Percentiles rank a stretch among this genome's conserved stretches.
Evolutionary conservation across 805 yeast genomes (phyloP).

Genomic region (Myxozyma monticola): DNA sequence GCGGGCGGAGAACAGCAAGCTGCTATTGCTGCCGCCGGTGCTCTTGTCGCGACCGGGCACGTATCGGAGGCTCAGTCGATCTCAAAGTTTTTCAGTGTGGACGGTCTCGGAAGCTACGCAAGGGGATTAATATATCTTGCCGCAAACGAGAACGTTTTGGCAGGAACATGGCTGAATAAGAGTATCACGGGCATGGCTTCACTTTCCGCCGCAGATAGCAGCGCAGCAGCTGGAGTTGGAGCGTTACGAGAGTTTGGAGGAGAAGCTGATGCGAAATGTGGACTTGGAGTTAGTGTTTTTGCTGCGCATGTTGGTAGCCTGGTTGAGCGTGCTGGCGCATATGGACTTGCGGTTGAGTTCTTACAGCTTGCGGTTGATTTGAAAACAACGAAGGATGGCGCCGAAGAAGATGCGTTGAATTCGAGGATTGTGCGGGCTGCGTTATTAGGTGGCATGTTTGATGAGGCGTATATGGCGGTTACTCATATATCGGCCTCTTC

Average conservation of each 20-base stretch:
- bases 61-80: background rate
- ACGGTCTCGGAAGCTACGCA: slow-evolving; percentile 15
- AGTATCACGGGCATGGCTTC: slow-evolving; percentile 6
- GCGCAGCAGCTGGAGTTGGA: background rate
- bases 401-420: background rate
- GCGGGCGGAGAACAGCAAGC: slow-evolving; percentile 2
- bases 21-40: slow-evolving; percentile 13
- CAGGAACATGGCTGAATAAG: slow-evolving; percentile 5
- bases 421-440: slow-evolving; percentile 14
- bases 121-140: slow-evolving; percentile 17
- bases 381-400: background rate
- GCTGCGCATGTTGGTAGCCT: slow-evolving; percentile 43
- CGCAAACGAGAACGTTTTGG: slow-evolving; percentile 1
- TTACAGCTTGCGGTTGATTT: slow-evolving; percentile 34
- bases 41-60: slow-evolving; percentile 2
- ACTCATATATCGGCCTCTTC: background rate
- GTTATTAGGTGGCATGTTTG: slow-evolving; percentile 23
- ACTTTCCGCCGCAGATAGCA: background rate
- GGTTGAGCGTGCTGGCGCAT: slow-evolving; percentile 40
- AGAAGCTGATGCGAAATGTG: background rate
- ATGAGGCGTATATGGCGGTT: slow-evolving; percentile 32
- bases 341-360: slow-evolving; percentile 43
- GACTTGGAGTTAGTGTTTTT: slow-evolving; percentile 39
- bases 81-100: slow-evolving; percentile 6
- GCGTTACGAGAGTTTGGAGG: background rate